Evolutionary conservation across 2,329 filamentous ascomycete species (phyloP), one percentile per base, ranked within the genome.

Genomic region (Chaetoscypha palmicola): DNA sequence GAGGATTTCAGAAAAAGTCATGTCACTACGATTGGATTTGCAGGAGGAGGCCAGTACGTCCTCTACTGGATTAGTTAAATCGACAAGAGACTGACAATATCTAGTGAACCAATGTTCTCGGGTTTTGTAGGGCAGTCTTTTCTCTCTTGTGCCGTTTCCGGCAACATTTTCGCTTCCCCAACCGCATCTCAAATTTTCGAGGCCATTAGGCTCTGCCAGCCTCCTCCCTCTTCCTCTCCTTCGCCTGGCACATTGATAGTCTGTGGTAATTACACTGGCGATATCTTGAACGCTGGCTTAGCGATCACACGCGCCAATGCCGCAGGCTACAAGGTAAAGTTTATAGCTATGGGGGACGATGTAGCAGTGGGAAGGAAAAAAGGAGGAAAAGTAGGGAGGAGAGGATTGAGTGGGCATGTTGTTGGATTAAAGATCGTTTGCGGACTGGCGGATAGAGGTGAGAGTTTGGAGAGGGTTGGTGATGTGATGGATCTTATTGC

Each of bases 341-440:
- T 56, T 39, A 47, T 56, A 21, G 47, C 51, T 3, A 45, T 56
- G 19, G 53, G 53, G 0, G 67, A 70, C 40, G 67, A 69, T 58
- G 66, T 69, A 10, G 64, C 68, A 2, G 48, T 74, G 26, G 70
- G 69, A 2, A 62, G 69, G 43, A 64, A 68, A 49, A 68, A 73
- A 59, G 70, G 68, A 9, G 66, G 64, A 17, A 71, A 69, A 46
- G 63, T 71, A 5, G 71, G 71, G 8, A 55, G 71, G 46, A 63
- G 71, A 62, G 71, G 71, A 2, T 51, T 74, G 21, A 71, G 70
- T 33, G 71, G 69, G 1, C 74, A 76, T 54, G 53, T 73, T 21
- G 59, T 73, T 17, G 66, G 64, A 63, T 50, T 68, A 50, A 70
- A 70, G 54, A 59, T 65, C 33, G 49, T 47, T n/a, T 57, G 59